phyloP scores from a whole-genome alignment of 257 asterid species.

The Paulownia fortunei region DNA sequence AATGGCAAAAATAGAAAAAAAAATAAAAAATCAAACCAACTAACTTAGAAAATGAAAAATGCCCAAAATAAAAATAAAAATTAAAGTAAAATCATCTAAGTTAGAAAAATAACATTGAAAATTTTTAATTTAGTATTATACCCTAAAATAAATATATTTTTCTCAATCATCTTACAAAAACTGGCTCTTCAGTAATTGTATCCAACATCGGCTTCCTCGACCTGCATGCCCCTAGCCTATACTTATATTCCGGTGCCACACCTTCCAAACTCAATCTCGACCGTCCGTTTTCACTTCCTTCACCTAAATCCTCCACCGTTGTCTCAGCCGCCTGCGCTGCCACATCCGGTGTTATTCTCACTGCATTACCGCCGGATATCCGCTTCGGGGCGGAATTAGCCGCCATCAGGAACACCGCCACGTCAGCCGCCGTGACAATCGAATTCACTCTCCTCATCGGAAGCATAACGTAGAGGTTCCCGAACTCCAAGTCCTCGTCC shows the following conservation, averaged over 20 bases:
- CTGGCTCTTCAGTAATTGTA: constrained; percentile 58
- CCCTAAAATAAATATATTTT: constrained; percentile 14
- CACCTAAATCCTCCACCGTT: constrained; percentile 18
- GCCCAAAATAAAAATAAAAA: too few species aligned
- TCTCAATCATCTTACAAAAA: constrained; percentile 44
- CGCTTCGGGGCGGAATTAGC: constrained; percentile 61
- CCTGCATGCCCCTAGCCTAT: constrained; percentile 42
- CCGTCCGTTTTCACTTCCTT: constrained; percentile 36
- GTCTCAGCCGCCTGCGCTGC: too few species aligned
- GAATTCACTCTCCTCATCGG: constrained; percentile 65
- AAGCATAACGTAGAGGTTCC: constrained; percentile 58
- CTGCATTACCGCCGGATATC: constrained; percentile 40
- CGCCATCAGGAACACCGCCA: constrained; percentile 53
- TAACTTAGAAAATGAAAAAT: too few species aligned
- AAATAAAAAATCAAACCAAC: too few species aligned
- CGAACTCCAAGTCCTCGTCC: constrained; percentile 66
- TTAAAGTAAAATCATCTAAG: too few species aligned
- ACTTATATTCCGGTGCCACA: constrained; percentile 41
- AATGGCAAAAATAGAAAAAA: too few species aligned
- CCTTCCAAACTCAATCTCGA: constrained; percentile 37
- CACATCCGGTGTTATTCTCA: constrained; percentile 47
- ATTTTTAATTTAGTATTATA: background rate
- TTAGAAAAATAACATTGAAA: background rate
- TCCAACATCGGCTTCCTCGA: constrained; percentile 64
- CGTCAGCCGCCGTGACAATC: constrained; percentile 61